These are phyloP conservation scores for Aspergillus sclerotiicarbonarius DNA, from an alignment of 495 filamentous ascomycete genomes.

Conservation along the genomic window DNA sequence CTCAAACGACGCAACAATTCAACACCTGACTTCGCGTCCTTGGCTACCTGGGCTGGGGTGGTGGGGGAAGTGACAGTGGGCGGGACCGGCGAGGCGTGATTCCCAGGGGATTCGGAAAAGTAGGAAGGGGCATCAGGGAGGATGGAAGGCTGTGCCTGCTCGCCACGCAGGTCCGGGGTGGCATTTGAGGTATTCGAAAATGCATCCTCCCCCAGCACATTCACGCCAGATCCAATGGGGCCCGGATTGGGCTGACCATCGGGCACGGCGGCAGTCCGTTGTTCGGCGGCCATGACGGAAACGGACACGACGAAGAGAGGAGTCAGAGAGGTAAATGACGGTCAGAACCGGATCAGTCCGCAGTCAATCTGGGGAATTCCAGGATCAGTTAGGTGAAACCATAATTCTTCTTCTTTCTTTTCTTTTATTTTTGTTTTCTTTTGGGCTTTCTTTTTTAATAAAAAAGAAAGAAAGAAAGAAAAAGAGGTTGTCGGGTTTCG, in stretches of 20 bases:
- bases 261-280: constrained; percentile 31
- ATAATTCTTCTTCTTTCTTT: not conserved
- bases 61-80: constrained; percentile 28
- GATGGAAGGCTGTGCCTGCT: constrained; percentile 17
- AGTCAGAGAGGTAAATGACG: not conserved
- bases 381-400: not conserved
- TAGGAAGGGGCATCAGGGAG: constrained; percentile 28
- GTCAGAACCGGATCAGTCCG: constrained; percentile 15
- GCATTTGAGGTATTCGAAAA: constrained; percentile 28
- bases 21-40: constrained; percentile 52
- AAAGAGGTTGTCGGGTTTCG: not conserved
- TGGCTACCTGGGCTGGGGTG: constrained; percentile 44
- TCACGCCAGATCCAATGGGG: constrained; percentile 34
- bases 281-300: constrained; percentile 33
- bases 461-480: not conserved
- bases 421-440: no score
- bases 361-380: constrained; percentile 17
- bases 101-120: constrained; percentile 32
- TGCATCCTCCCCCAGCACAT: constrained; percentile 33
- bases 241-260: constrained; percentile 36
- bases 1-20: constrained; percentile 67
- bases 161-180: constrained; percentile 28
- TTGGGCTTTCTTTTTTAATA: no score
- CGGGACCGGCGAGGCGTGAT: constrained; percentile 13
- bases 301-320: not conserved